Evolutionary conservation across 495 filamentous ascomycete species (phyloP).

Genomic region (Tetracladium setigerum): DNA sequence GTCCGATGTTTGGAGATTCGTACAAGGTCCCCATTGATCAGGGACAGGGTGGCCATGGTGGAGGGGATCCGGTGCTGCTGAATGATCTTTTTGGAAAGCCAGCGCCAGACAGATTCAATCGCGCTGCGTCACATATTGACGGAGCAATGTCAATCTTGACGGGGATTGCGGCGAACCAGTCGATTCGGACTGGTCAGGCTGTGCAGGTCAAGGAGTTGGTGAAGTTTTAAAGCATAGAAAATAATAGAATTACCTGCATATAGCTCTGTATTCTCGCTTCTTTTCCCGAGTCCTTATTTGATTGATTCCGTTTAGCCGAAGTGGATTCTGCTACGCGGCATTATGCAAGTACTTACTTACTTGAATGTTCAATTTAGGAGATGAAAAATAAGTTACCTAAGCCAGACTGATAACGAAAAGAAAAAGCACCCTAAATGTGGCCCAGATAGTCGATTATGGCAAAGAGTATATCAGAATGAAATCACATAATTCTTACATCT

Average conservation of each 20-base stretch:
- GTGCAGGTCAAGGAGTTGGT: conserved; percentile 37
- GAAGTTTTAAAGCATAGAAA: conserved; percentile 20
- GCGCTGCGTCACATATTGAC: conserved; percentile 42
- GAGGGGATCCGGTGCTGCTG: conserved; percentile 36
- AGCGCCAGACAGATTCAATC: conserved; percentile 31
- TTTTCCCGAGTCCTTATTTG: no score
- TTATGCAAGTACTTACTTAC: no score
- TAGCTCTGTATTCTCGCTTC: no score
- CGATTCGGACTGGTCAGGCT: conserved; percentile 45
- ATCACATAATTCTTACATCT: no score
- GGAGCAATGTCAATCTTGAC: conserved; percentile 49
- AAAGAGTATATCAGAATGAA: no score
- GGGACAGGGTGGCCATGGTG: conserved; percentile 34
- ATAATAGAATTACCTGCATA: background rate
- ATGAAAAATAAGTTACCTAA: no score
- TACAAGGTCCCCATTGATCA: conserved; percentile 33
- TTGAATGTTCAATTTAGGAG: no score
- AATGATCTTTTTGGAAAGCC: conserved; percentile 36
- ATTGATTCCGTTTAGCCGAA: no score
- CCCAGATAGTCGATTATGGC: no score
- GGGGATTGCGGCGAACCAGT: conserved; percentile 49
- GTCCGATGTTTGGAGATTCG: conserved; percentile 37
- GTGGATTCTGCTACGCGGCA: no score
- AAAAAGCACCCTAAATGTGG: no score
- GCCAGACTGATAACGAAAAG: no score